Evolutionary conservation across 768 basidiomycete genomes (phyloP).

Genomic region (Leccinellum rugosiceps): DNA sequence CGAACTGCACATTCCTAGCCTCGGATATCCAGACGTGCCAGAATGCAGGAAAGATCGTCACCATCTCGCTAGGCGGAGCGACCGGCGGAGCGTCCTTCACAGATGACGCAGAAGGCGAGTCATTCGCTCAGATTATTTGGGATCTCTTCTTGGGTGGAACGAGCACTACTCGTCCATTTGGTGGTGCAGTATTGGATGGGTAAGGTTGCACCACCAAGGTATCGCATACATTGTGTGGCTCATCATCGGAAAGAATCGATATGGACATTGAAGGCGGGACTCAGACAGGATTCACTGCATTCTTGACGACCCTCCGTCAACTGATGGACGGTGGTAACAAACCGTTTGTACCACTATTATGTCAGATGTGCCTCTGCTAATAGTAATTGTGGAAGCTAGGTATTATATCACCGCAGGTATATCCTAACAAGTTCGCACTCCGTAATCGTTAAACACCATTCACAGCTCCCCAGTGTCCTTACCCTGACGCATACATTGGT

Average conservation of each 20-base stretch:
- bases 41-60: slow-evolving; percentile 58
- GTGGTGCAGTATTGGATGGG: slow-evolving; percentile 71
- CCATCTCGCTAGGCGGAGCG: slow-evolving; percentile 60
- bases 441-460: background rate
- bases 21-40: slow-evolving; percentile 64
- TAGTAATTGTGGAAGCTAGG: slow-evolving; percentile 13
- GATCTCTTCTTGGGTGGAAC: slow-evolving; percentile 63
- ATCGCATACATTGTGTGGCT: background rate
- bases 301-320: slow-evolving; percentile 29
- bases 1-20: slow-evolving; percentile 61
- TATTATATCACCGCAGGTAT: slow-evolving; percentile 44
- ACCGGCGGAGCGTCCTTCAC: slow-evolving; percentile 60
- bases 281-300: slow-evolving; percentile 30
- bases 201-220: slow-evolving; percentile 19
- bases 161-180: slow-evolving; percentile 66
- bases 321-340: slow-evolving; percentile 29
- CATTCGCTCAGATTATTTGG: slow-evolving; percentile 71
- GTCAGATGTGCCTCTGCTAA: background rate
- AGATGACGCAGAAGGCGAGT: slow-evolving; percentile 52
- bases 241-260: slow-evolving; percentile 33
- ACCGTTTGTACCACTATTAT: slow-evolving; percentile 12
- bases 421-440: background rate
- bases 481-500: slow-evolving; percentile 46
- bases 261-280: slow-evolving; percentile 49
- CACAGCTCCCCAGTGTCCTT: slow-evolving; percentile 43